Base-by-base conservation (phyloP, 176 grass and related monocot species). In the Oryza coarctata region DNA sequence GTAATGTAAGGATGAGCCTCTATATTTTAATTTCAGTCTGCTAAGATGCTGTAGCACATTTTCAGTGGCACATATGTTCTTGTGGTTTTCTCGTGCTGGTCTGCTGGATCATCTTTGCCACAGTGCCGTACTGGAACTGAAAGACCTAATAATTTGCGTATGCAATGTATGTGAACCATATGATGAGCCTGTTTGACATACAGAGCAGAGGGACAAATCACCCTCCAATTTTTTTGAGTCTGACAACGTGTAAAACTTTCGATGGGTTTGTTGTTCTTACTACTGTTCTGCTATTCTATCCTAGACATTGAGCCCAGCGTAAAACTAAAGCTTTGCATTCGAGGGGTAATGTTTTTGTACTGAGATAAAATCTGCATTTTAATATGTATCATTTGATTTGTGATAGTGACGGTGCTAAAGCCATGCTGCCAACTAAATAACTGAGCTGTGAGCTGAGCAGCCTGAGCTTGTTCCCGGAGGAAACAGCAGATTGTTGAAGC, bases 1-100 rank as follows among this genome's bases (percentile, higher is more conserved):
- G 84, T 90, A 68, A 80, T 44, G 6, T 15, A 34, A n/a, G 34
- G 61, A 28, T 28, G 26, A 64, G 18, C 27, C 34, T 32, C 44
- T 40, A 44, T 32, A 12, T 55, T 39, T 12, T 25, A 38, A 20
- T 26, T 58, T 5, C 15, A 43, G 4, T 11, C 44, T 43, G 61
- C 30, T 18, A 33, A 41, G 58, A 57, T 41, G 60, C 17, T 52
- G 44, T 25, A 27, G 0, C 3, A 17, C 60, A 28, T 20, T 63
- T 34, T 52, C 29, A 3, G 13, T 17, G 18, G 3, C 0, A 7
- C 28, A 26, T 27, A 63, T 36, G 33, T 31, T 76, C 43, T 52
- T 69, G 43, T 52, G 41, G 82, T 57, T 75, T 83, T 28, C 12
- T 70, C 27, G 28, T 15, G 6, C 77, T 18, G 22, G 20, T 36